Base-by-base conservation (phyloP, 140 eudicot genomes). In the Cichorium intybus region DNA sequence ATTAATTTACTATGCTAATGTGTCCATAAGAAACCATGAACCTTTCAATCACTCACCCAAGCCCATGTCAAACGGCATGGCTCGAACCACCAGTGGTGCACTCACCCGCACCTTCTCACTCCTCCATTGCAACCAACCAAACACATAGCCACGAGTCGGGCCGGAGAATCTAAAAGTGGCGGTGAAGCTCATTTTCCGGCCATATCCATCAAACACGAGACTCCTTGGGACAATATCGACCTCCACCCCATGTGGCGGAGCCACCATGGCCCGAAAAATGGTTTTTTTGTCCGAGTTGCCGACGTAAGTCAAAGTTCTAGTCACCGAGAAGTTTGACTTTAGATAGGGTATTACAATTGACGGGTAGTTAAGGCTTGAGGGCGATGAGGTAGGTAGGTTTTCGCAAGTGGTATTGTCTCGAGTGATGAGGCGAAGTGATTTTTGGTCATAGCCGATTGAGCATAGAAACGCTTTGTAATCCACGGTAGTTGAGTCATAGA, bases 391-490 rank as follows among this genome's bases (percentile, higher is more conserved):
- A 14, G 88, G 10, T 73, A 60, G 69, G 49, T 74, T 69, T 34
- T 56, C 50, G 56, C 97, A 89, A 10, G 86, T 89, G 82, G 91
- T 79, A 71, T 83, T 85, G 75, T 89, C 90, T 73, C 85, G 46
- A 18, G 97, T 85, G 68, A 89, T 79, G 51, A 68, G 73, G 27
- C 28, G 84, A 37, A 85, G 81, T 50, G 80, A 69, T 49, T 74
- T 83, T 27, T 81, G 84, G 11, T 45, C 55, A 23, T 89, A 85
- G 58, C 95, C 95, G 0, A 89, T 81, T 23, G 97, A 85, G 70
- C 97, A 89, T 47, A 89, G 97, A 76, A 89, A 89, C 16, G 87
- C 80, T 68, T 81, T 89, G 80, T 89, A 85, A 74, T 89, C 97
- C 31, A 78, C 48, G 35, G 95, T 74, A 37, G 68, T 48, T 63